Percentiles rank a stretch among this genome's conserved stretches.
Conservation (phyloP, 1,284 basidiomycete genomes). For the Apiotrichum mycotoxinovorans region DNA sequence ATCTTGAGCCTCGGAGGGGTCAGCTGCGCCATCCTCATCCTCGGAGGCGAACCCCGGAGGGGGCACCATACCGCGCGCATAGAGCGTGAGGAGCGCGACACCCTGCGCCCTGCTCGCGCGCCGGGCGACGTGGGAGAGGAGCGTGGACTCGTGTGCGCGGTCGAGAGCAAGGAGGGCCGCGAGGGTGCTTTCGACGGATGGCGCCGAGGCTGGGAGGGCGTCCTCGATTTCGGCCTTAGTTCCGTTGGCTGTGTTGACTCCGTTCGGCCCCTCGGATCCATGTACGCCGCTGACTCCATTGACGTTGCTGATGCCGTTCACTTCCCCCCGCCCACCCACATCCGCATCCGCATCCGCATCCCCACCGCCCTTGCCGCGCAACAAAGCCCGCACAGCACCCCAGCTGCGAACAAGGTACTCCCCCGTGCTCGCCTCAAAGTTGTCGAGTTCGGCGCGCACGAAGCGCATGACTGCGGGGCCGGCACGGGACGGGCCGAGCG, state of each 20-base stretch:
- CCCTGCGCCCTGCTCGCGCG: conserved; percentile 89
- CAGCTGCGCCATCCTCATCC: not conserved
- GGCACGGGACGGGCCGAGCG: conserved; percentile 9
- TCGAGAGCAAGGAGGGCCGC: conserved; percentile 61
- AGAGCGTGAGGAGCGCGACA: conserved; percentile 84
- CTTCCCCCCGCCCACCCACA: no score
- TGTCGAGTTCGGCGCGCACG: conserved; percentile 45
- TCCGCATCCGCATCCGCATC: no score
- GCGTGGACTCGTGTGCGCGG: conserved; percentile 74
- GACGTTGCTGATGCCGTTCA: no score
- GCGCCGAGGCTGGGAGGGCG: not conserved
- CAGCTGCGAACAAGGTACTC: conserved; percentile 73
- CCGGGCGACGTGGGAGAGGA: conserved; percentile 81
- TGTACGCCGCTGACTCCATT: no score
- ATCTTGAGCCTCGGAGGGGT: no score
- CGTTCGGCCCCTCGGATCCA: no score
- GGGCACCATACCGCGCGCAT: conserved; percentile 70
- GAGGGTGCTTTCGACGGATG: conserved; percentile 33
- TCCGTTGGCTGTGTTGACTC: no score
- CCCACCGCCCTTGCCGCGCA: conserved; percentile 8
- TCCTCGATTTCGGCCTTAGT: conserved; percentile 26
- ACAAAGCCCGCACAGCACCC: conserved; percentile 20
- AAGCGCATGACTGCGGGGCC: conserved; percentile 35
- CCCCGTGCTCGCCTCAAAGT: conserved; percentile 70
- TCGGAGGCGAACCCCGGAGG: conserved; percentile 51